These are phyloP conservation scores for Candida boidinii DNA, from an alignment of 805 yeast genomes.

Conservation along the genomic window DNA sequence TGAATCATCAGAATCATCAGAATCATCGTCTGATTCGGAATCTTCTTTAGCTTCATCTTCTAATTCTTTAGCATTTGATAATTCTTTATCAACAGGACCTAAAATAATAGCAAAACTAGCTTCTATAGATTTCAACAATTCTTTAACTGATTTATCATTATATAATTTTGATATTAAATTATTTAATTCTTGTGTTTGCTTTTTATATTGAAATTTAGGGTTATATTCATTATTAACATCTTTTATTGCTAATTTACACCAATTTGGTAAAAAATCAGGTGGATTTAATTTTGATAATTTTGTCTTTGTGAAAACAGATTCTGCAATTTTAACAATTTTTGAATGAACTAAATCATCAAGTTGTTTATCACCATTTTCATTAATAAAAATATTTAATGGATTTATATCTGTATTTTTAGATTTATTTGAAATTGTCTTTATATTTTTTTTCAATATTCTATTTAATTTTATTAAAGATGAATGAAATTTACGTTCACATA, in stretches of 20 bases:
- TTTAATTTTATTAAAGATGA: constrained; percentile 32
- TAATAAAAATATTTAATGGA: not conserved
- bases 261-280: constrained; percentile 27
- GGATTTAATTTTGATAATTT: constrained; percentile 25
- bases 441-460: constrained; percentile 24
- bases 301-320: constrained; percentile 19
- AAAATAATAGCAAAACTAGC: constrained; percentile 16
- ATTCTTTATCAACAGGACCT: constrained; percentile 17
- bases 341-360: constrained; percentile 5
- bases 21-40: constrained; percentile 17
- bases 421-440: not conserved
- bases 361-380: constrained; percentile 4
- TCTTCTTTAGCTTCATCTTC: constrained; percentile 15
- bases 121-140: constrained; percentile 17
- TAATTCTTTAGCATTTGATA: constrained; percentile 6
- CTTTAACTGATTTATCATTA: constrained; percentile 34
- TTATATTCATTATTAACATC: constrained; percentile 27
- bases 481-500: constrained; percentile 42
- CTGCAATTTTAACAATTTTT: constrained; percentile 9
- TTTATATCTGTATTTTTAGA: constrained; percentile 2
- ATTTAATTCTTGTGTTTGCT: constrained; percentile 32
- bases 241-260: constrained; percentile 21
- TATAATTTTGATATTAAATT: constrained; percentile 38
- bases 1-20: constrained; percentile 9
- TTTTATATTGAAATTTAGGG: constrained; percentile 39